phyloP scores from a whole-genome alignment of 805 yeast genomes.

The Ogataea corticis region DNA sequence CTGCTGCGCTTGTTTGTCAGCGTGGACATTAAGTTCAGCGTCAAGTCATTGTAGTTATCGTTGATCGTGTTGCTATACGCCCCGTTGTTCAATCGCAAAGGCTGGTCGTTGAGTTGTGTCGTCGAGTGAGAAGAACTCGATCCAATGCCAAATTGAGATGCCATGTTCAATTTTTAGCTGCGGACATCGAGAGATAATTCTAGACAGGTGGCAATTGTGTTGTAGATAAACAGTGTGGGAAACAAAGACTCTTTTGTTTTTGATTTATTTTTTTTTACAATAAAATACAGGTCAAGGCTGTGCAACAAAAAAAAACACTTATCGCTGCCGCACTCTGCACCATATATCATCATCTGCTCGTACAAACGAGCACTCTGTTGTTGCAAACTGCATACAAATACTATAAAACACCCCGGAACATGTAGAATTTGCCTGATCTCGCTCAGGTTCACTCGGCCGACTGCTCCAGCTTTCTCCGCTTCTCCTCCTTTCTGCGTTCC shows the following conservation, averaged over 20 bases:
- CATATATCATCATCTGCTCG: too few species aligned
- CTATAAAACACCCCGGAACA: background rate
- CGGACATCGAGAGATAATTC: background rate
- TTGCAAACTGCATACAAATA: too few species aligned
- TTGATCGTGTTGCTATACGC: slow-evolving; percentile 5
- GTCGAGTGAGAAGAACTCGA: slow-evolving; percentile 27
- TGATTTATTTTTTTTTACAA: background rate
- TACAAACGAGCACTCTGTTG: too few species aligned
- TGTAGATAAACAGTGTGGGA: too few species aligned
- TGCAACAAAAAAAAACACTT: too few species aligned
- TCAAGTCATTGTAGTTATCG: slow-evolving; percentile 26
- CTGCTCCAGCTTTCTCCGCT: slow-evolving; percentile 17
- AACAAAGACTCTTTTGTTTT: background rate
- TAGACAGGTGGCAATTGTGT: too few species aligned
- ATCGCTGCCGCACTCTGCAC: too few species aligned
- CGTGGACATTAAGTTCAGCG: slow-evolving; percentile 26
- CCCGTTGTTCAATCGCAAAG: slow-evolving; percentile 14
- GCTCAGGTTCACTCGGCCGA: background rate
- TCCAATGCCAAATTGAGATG: slow-evolving; percentile 10
- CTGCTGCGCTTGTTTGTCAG: slow-evolving; percentile 20
- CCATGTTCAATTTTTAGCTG: background rate
- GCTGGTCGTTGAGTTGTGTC: slow-evolving; percentile 27
- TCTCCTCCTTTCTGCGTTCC: slow-evolving; percentile 26
- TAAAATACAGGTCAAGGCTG: background rate
- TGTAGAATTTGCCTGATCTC: background rate